Base-by-base conservation (phyloP, 306 rosid genomes). In the Inga leiocalycina region DNA sequence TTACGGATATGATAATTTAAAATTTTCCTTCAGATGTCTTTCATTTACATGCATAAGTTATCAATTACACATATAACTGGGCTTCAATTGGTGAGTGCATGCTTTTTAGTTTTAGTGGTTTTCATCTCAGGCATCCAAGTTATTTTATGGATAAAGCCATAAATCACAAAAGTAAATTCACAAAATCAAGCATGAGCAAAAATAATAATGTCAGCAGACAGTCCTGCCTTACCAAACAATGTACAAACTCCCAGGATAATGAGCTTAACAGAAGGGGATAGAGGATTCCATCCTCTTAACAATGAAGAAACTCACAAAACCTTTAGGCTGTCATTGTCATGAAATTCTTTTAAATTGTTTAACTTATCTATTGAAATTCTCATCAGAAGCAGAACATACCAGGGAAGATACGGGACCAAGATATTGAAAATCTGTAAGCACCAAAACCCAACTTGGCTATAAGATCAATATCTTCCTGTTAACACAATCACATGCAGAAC, bases 351-450 rank as follows among this genome's bases (percentile, higher is more conserved):
- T 77, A 24, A 45, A 24, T 46, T 24, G 19, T 49, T 39, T 46
- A 80, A 79, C 19, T 13, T 12, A 75, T 51, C 56, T 17, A 70
- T 16, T 71, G 46, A 67, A 76, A 59, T 45, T 59, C 59, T 80
- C 70, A 71, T 59, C 30, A 32, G 71, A 32, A 54, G 34, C 30
- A 80, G 82, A 81, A 83, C 90, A 64, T 91, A 95, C 95, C 98
- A 35, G 98, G 97, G 83, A 91, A 95, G 83, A 93, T 89, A 27
- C 98, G 98, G 68, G 99, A 93, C 99, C 98, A 95, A 56, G 98
- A 93, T 80, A 93, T 90, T 66, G 97, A 95, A 89, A 95, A 93
- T 85, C 99, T 93, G 74, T 95, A 92, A 80, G 94, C 95, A 2
- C 79, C 88, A 85, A 95, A 92, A 84, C 99, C 99, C 90, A 95